phyloP scores from a whole-genome alignment of 2,329 filamentous ascomycete genomes.

The Xylaria multiplex region DNA sequence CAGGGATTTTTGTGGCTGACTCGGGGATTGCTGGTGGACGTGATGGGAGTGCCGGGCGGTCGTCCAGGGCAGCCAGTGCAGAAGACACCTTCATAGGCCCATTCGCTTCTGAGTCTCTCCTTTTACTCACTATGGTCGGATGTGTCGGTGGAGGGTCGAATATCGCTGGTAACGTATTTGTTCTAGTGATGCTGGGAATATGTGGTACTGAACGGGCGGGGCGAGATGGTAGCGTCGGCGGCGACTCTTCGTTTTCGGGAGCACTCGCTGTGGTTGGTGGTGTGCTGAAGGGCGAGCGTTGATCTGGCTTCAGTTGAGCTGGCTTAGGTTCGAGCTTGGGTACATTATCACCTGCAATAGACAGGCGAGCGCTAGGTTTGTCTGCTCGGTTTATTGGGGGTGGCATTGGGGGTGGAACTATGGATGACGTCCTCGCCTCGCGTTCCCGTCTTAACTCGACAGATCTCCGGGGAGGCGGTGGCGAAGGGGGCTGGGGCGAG shows the following conservation, averaged over 20 bases:
- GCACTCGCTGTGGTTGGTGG: slow-evolving; percentile 79
- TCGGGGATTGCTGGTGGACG: slow-evolving; percentile 56
- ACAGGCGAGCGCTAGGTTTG: slow-evolving; percentile 74
- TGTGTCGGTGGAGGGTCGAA: slow-evolving; percentile 66
- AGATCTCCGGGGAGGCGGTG: slow-evolving; percentile 71
- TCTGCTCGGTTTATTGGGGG: slow-evolving; percentile 84
- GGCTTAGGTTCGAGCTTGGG: slow-evolving; percentile 50
- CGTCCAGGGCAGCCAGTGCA: slow-evolving; percentile 55
- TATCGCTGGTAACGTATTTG: slow-evolving; percentile 49
- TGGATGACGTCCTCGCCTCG: slow-evolving; percentile 53
- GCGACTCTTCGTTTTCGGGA: slow-evolving; percentile 58
- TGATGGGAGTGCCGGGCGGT: slow-evolving; percentile 61
- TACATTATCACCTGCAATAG: slow-evolving; percentile 49
- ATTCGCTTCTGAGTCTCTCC: slow-evolving; percentile 57
- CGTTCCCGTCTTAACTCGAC: slow-evolving; percentile 64
- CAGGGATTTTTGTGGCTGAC: slow-evolving; percentile 45
- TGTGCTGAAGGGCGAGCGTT: slow-evolving; percentile 83
- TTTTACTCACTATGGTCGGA: slow-evolving; percentile 57
- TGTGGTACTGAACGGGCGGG: slow-evolving; percentile 58
- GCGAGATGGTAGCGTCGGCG: slow-evolving; percentile 60
- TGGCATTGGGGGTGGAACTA: slow-evolving; percentile 74
- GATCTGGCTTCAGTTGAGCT: slow-evolving; percentile 53
- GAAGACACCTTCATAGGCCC: slow-evolving; percentile 52
- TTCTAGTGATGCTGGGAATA: slow-evolving; percentile 44
- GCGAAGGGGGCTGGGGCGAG: slow-evolving; percentile 66